Evolutionary conservation across 225 moss, liverwort and hornwort genomes (phyloP).

Genomic region (Marchantia polymorpha): DNA sequence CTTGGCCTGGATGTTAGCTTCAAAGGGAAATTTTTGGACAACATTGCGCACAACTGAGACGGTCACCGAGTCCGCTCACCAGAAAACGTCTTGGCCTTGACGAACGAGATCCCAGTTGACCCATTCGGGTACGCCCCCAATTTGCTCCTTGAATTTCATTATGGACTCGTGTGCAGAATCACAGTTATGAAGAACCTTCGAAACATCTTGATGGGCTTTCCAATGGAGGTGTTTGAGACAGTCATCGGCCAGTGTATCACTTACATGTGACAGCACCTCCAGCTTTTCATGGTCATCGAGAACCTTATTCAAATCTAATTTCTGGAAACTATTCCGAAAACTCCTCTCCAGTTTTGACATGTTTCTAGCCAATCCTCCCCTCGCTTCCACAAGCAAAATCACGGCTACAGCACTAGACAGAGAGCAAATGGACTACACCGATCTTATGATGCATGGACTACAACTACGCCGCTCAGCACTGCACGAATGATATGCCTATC

Average conservation of each 20-base stretch:
- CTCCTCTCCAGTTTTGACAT: neutral
- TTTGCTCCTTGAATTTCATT: neutral
- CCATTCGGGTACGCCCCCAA: slow-evolving; percentile 9
- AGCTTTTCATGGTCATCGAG: neutral
- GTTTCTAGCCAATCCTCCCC: too few relatives aligned
- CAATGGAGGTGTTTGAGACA: neutral
- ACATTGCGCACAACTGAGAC: too few relatives aligned
- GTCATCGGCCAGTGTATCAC: slow-evolving; percentile 4
- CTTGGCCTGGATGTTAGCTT: too few relatives aligned
- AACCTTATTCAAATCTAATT: neutral
- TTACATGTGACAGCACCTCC: neutral
- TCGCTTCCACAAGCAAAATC: too few relatives aligned
- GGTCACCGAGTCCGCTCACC: slow-evolving; percentile 2
- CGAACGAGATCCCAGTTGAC: slow-evolving; percentile 3
- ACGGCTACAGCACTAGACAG: too few relatives aligned
- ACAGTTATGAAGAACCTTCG: neutral
- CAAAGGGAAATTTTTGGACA: too few relatives aligned
- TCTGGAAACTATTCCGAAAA: neutral
- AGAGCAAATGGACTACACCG: too few relatives aligned
- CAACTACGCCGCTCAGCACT: too few relatives aligned
- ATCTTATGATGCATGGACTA: too few relatives aligned
- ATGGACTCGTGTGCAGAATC: neutral
- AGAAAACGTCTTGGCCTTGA: slow-evolving; percentile 8
- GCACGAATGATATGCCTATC: too few relatives aligned
- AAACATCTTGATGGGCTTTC: neutral